Evolutionary conservation across 2,329 filamentous ascomycete genomes (phyloP), one percentile per base, ranked within the genome.

Genomic region (Coniochaeta prunicola): DNA sequence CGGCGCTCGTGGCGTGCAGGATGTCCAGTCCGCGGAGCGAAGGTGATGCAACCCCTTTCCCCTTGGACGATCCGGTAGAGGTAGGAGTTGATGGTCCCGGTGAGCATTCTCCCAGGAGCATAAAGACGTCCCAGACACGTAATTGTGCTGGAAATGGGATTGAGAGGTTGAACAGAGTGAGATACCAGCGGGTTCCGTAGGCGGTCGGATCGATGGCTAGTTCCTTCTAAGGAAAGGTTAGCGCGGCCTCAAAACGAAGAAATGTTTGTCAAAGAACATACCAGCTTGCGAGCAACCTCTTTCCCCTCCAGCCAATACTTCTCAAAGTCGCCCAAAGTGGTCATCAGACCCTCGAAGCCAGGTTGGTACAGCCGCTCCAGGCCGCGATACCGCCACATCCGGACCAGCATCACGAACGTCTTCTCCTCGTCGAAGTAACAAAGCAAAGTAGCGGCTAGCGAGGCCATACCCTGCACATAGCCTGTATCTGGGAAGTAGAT

Each of bases 381-480:
- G 1, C 94, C 93, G 60, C 94, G 86, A 60, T 96, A 80, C 69
- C 91, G 86, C 91, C 93, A 99, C 68, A 99, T 80, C 26, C 94
- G 85, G n/a, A 96, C 92, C 58, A 97, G 77, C 94, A 99, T 97
- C 54, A 97, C 85, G 67, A 99, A 99, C 6, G 91, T 87, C 66
- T 86, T 86, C 72, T 97, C 94, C 73, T 99, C 94, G 64, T 97
- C 93, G 72, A 92, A 99, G 71, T 99, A 99, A 70, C 93, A 96
- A 7, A 99, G 83, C 21, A 99, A 78, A 0, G 94, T 97, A 1
- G 93, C 93, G 1, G 91, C 92, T 40, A 97, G 78, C 24, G 92
- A 90, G 17, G 93, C 94, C 94, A 99, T 99, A 58, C 94, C 94
- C 73, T 99, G 94, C 0, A 97, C 94, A 71, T 99, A 99, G 30